Evolutionary conservation across 2,329 filamentous ascomycete species (phyloP), one percentile per base, ranked within the genome.

Genomic region (Davidsoniella neocaledoniae): DNA sequence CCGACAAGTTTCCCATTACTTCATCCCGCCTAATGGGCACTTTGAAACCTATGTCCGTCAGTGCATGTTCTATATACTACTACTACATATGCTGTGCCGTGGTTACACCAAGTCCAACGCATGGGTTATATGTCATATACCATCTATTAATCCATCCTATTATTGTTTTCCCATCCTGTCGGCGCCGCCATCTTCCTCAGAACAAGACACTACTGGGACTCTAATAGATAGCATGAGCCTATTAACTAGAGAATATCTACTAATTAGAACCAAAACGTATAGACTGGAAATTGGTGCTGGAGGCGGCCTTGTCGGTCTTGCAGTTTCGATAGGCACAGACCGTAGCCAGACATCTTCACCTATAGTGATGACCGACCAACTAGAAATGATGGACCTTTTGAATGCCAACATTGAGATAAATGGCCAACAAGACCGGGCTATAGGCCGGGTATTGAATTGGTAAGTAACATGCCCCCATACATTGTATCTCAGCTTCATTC

Each of bases 221-320:
- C 12, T 29, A 3, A 29, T 8, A 33, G 6, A 33, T 1, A 9
- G 3, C 29, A 9, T 12, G 29, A 33, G 29, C 8, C 2, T 12
- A 9, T 10, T 4, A 33, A 33, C 29, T 2, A 33, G 9, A 33
- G 8, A 33, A 12, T 33, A 33, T 33, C 21, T 39, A 17, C 29
- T 21, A n/a, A 47, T n/a, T n/a, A n/a, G 14, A 40, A 26, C 19
- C 36, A 16, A 43, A 43, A 23, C 43, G 29, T 51, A 54, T 59
- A 94, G 86, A 67, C 70, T 96, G 59, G 91, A 96, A 66, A 73
- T 98, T 40, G 91, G 91, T 51, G 86, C 90, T 53, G 91, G 91
- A 52, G 86, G 88, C 50, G 91, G 91, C 17, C 74, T 96, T 46
- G 86, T 94, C 46, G 88, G 78, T 46, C 67, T 82, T 53, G 76